These are phyloP conservation scores for Aechmea fasciata DNA, from an alignment of 176 grass and related monocot species.

Conservation along the genomic window DNA sequence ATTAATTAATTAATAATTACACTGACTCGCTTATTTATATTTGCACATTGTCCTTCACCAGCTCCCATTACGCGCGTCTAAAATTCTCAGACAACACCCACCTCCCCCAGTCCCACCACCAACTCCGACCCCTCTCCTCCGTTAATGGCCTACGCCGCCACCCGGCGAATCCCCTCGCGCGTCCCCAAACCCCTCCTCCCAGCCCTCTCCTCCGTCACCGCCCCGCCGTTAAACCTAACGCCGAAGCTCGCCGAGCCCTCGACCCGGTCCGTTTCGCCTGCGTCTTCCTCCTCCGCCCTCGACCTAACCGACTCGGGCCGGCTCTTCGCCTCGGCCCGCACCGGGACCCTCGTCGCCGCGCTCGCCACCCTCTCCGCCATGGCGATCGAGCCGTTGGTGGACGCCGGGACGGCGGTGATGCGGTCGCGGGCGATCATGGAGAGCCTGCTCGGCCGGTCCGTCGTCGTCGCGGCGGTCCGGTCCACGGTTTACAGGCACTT, in stretches of 20 bases:
- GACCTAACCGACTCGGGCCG: constrained; percentile 47
- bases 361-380: constrained; percentile 51
- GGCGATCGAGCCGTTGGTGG: constrained; percentile 50
- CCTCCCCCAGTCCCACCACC: constrained; percentile 32
- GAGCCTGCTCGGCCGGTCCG: constrained; percentile 7
- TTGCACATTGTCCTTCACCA: neutral
- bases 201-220: neutral
- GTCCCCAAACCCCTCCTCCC: neutral
- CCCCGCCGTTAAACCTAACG: neutral
- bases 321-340: constrained; percentile 52
- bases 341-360: constrained; percentile 42
- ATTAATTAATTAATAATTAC: no score
- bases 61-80: constrained; percentile 35
- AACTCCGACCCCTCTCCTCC: constrained; percentile 26
- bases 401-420: constrained; percentile 39
- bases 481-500: constrained; percentile 63
- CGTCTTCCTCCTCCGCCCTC: constrained; percentile 15
- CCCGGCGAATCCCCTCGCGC: neutral
- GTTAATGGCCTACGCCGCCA: neutral
- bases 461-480: constrained; percentile 28
- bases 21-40: no score
- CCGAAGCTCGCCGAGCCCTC: neutral
- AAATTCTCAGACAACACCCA: neutral
- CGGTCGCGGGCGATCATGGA: constrained; percentile 35
- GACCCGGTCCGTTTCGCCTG: neutral